phyloP scores from a whole-genome alignment of 352 stramenopile species.

The Pythium pyrilobum region DNA sequence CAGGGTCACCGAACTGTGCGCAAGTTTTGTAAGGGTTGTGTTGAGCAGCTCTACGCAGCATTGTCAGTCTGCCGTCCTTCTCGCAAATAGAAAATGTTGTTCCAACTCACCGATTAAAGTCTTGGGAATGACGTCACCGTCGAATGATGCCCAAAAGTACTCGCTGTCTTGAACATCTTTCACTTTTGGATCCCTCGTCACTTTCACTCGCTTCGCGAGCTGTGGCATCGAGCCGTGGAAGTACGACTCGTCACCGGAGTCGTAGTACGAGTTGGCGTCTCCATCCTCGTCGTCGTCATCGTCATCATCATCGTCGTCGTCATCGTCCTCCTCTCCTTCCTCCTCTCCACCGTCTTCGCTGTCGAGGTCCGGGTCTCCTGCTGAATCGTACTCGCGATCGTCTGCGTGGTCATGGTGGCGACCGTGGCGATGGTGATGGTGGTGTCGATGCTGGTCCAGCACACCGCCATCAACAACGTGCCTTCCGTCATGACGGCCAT shows the following conservation, averaged over 20 bases:
- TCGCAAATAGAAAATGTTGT: no score
- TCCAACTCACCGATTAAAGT: slow-evolving; percentile 54
- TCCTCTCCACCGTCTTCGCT: slow-evolving; percentile 29
- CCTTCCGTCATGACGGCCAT: neutral
- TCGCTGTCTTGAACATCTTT: slow-evolving; percentile 25
- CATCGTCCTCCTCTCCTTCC: slow-evolving; percentile 35
- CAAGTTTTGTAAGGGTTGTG: slow-evolving; percentile 56
- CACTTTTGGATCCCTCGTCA: slow-evolving; percentile 20
- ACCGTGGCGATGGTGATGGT: neutral
- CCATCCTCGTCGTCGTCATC: slow-evolving; percentile 30
- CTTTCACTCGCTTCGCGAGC: slow-evolving; percentile 46
- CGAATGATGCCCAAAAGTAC: slow-evolving; percentile 66
- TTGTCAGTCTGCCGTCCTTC: no score
- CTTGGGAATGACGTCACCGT: slow-evolving; percentile 56
- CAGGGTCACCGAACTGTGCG: slow-evolving; percentile 46
- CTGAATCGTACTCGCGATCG: slow-evolving; percentile 13
- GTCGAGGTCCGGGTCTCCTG: slow-evolving; percentile 12
- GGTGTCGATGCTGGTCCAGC: neutral
- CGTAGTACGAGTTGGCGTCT: slow-evolving; percentile 44
- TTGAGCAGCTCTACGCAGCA: slow-evolving; percentile 67
- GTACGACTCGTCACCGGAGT: slow-evolving; percentile 49
- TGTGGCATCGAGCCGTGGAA: slow-evolving; percentile 34
- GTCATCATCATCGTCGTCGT: slow-evolving; percentile 26
- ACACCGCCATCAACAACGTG: neutral
- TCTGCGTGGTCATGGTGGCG: slow-evolving; percentile 1